Percentiles rank a stretch among this genome's conserved stretches.
phyloP scores from a whole-genome alignment of 2,329 filamentous ascomycete species.

The Aphanocladium album region DNA sequence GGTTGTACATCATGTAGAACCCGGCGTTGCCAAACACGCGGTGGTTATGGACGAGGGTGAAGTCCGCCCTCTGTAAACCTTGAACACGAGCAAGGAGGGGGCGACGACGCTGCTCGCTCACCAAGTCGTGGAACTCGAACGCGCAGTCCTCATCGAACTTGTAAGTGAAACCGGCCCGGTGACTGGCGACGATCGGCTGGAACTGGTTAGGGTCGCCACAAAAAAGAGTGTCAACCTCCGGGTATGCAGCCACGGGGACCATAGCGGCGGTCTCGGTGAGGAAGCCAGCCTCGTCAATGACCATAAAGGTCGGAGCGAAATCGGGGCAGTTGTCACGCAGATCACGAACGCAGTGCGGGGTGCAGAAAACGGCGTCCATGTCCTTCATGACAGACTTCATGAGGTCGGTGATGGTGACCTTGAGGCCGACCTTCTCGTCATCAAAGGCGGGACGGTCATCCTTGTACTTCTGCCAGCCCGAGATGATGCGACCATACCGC shows the following conservation, averaged over 20 bases:
- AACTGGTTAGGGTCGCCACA: background rate
- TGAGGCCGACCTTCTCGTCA: too few species aligned
- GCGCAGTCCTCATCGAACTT: background rate
- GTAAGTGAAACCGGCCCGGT: background rate
- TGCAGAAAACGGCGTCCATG: background rate
- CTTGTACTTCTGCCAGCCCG: too few species aligned
- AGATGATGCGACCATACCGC: too few species aligned
- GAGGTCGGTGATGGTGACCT: background rate
- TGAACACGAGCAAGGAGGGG: background rate
- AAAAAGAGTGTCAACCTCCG: background rate
- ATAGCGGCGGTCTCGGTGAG: background rate
- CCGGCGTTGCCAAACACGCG: background rate
- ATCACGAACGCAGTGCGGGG: background rate
- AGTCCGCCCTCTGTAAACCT: background rate
- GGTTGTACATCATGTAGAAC: background rate
- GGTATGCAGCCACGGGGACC: background rate
- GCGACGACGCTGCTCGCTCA: background rate
- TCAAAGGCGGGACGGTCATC: too few species aligned
- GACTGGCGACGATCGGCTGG: background rate
- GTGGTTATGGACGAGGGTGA: background rate
- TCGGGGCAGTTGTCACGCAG: background rate
- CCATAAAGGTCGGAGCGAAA: background rate
- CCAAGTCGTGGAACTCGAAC: background rate
- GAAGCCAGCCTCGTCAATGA: background rate
- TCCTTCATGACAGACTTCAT: background rate